Percentiles rank a stretch among this genome's conserved stretches.
These are phyloP conservation scores for Strobilomyces confusus DNA, from an alignment of 768 basidiomycete species.

Conservation along the genomic window DNA sequence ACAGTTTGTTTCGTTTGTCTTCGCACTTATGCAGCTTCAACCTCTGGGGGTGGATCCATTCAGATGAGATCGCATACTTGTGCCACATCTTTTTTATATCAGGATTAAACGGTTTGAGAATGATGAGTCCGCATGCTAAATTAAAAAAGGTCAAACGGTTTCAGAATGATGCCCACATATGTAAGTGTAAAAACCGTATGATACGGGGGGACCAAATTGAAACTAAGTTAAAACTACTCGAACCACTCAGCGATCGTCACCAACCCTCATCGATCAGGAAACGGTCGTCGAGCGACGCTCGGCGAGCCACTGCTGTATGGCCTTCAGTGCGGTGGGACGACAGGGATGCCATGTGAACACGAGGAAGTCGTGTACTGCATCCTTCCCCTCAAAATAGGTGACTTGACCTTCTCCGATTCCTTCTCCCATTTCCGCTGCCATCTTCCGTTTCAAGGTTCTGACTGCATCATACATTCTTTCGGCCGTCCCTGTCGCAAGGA, in stretches of 20 bases:
- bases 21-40: background rate
- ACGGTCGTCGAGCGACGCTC: background rate
- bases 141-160: too few species aligned
- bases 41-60: background rate
- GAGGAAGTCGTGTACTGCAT: constrained; percentile 54
- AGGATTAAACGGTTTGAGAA: too few species aligned
- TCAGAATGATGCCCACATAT: background rate
- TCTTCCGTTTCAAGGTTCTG: constrained; percentile 41
- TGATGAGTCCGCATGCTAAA: too few species aligned
- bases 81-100: background rate
- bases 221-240: too few species aligned
- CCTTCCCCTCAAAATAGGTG: constrained; percentile 45
- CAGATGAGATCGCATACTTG: background rate
- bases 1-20: background rate
- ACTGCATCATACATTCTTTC: constrained; percentile 57
- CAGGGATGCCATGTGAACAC: constrained; percentile 50
- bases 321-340: constrained; percentile 42
- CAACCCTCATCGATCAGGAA: background rate
- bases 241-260: background rate
- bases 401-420: constrained; percentile 34
- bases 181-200: background rate
- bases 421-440: constrained; percentile 47
- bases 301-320: constrained; percentile 45
- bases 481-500: constrained; percentile 53
- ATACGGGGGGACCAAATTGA: background rate